phyloP scores from a whole-genome alignment of 129 eudicot species.

The Calendula officinalis region DNA sequence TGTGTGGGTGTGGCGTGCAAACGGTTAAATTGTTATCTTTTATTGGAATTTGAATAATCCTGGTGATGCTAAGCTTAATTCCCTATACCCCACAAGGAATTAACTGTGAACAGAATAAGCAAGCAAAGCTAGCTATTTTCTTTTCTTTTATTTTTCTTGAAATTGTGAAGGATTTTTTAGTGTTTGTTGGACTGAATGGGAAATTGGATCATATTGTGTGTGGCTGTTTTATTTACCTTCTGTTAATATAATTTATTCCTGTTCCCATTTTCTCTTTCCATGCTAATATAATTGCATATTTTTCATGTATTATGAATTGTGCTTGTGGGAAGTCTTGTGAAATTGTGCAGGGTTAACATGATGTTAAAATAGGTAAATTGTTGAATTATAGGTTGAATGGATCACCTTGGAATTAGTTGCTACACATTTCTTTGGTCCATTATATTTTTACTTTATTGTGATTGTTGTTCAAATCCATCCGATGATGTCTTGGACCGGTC shows the following conservation, averaged over 20 bases:
- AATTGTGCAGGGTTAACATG: neutral
- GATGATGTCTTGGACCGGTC: no score
- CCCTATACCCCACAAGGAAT: slow-evolving; percentile 26
- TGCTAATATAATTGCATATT: neutral
- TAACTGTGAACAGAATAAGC: slow-evolving; percentile 35
- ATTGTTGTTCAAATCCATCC: no score
- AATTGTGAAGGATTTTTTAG: slow-evolving; percentile 23
- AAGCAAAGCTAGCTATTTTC: slow-evolving; percentile 36
- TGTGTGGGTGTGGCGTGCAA: slow-evolving; percentile 29
- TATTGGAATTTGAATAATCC: slow-evolving; percentile 43
- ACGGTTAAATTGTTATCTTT: slow-evolving; percentile 31
- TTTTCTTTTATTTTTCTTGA: slow-evolving; percentile 7
- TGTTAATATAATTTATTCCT: slow-evolving; percentile 15
- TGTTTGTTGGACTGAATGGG: slow-evolving; percentile 35
- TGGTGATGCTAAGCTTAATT: slow-evolving; percentile 44
- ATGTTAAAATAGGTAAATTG: neutral
- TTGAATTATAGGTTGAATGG: neutral
- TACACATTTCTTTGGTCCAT: no score
- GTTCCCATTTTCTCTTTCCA: neutral
- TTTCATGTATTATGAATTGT: neutral
- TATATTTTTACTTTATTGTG: no score
- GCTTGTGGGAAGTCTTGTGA: neutral
- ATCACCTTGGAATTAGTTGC: neutral
- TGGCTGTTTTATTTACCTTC: slow-evolving; percentile 19
- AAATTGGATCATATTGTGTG: slow-evolving; percentile 26